Base-by-base conservation (phyloP, 2,329 filamentous ascomycete species). In the Ceratocystis eucalypticola region DNA sequence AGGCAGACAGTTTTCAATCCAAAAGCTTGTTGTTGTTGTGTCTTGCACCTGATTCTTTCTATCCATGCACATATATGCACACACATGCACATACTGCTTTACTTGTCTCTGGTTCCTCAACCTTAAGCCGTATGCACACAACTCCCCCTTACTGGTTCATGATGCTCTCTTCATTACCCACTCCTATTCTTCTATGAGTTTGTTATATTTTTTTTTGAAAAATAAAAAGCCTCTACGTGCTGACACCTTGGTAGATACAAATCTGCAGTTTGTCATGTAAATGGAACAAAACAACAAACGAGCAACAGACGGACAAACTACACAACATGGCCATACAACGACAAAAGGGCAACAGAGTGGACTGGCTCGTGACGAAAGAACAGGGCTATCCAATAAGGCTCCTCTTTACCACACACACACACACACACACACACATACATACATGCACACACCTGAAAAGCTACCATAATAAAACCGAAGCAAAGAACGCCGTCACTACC, bases 221-320 rank as follows among this genome's bases (percentile, higher is more conserved):
- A 41, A 41, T 41, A 44, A 62, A 63, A 66, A 67, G 64, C 44
- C 53, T 61, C 50, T 65, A 55, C 59, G 37, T 67, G 63, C 66
- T 67, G 61, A 67, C 66, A 67, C 28, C 30, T 50, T 65, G 46
- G 63, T 68, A 85, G 84, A 86, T 73, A 86, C 84, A 67, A 82
- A 84, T 72, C 74, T 86, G 61, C 75, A 84, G 70, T 86, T 86
- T 72, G 81, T 86, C 68, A 82, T 86, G 82, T 85, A 78, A 76
- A 70, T 63, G 61, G 22, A n/a, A 64, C 37, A n/a, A 15, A 46
- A 6, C 28, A 48, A 61, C 30, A 53, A 62, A 50, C 20, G 33
- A 33, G 53, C 59, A 37, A 61, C 63, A 45, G 12, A 33, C 44
- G 5, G 33, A 50, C 15, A 44, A 30, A 7, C n/a, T 20, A 48